phyloP scores from a whole-genome alignment of 78 protist species.

The Monocercomonoides exilis region DNA sequence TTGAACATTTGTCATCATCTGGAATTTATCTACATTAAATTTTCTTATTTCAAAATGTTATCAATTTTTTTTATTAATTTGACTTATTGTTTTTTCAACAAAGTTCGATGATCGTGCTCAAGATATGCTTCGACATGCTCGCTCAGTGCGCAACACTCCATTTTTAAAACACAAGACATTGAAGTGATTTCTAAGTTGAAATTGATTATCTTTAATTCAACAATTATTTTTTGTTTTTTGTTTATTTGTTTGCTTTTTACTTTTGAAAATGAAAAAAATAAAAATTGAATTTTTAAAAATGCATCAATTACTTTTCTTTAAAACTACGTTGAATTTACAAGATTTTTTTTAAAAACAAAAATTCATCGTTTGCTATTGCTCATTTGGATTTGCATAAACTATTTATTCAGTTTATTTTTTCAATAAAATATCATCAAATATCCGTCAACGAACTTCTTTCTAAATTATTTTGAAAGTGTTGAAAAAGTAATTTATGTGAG shows the following conservation, averaged over 20 bases:
- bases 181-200: too few species aligned
- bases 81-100: background rate
- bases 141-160: too few species aligned
- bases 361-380: background rate
- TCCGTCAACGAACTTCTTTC: background rate
- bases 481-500: too few species aligned
- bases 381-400: background rate
- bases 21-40: background rate
- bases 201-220: background rate
- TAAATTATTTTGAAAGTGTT: background rate
- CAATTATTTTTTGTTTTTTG: too few species aligned
- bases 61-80: background rate
- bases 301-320: background rate
- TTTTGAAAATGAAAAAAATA: background rate
- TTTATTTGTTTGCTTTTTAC: too few species aligned
- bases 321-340: background rate
- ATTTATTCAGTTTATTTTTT: background rate
- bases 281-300: background rate
- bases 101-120: too few species aligned
- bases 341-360: background rate
- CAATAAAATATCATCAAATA: background rate
- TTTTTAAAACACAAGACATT: too few species aligned
- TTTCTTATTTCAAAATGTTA: background rate
- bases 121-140: too few species aligned
- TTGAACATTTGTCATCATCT: background rate